Conservation (phyloP, 345 rosid genomes). For the Punica granatum region DNA sequence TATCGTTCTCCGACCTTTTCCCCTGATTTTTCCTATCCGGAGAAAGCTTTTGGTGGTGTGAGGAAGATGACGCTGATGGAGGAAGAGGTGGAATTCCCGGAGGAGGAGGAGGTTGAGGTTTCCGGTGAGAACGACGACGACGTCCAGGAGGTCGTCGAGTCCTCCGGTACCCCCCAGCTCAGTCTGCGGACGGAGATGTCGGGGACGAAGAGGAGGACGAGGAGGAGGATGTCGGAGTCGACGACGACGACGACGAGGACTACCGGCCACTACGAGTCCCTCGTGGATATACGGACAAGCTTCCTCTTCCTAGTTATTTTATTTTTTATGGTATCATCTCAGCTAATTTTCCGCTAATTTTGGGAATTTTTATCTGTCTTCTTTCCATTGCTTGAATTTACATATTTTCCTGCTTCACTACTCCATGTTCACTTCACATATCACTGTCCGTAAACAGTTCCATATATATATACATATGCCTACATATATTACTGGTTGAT, state of each 20-base stretch:
- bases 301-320: not conserved
- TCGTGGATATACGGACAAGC: conserved; percentile 7
- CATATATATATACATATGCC: not conserved
- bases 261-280: too few relatives aligned
- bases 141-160: conserved; percentile 9
- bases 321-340: too few relatives aligned
- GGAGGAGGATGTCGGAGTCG: conserved; percentile 12
- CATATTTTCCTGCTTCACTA: too few relatives aligned
- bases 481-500: not conserved
- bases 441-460: too few relatives aligned
- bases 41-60: not conserved
- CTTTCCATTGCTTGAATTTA: not conserved
- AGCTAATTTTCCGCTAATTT: not conserved
- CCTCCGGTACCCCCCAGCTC: too few relatives aligned
- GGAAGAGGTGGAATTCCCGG: conserved; percentile 10
- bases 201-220: conserved; percentile 8
- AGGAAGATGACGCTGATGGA: conserved; percentile 9
- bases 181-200: too few relatives aligned
- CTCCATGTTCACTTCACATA: too few relatives aligned
- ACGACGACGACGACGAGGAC: conserved; percentile 12
- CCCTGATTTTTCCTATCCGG: conserved; percentile 3
- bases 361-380: not conserved
- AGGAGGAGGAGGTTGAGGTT: conserved; percentile 9
- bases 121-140: conserved; percentile 11
- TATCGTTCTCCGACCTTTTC: not conserved